Base-by-base conservation (phyloP, 78 protist genomes). In the Dictyostelium intermedium region DNA sequence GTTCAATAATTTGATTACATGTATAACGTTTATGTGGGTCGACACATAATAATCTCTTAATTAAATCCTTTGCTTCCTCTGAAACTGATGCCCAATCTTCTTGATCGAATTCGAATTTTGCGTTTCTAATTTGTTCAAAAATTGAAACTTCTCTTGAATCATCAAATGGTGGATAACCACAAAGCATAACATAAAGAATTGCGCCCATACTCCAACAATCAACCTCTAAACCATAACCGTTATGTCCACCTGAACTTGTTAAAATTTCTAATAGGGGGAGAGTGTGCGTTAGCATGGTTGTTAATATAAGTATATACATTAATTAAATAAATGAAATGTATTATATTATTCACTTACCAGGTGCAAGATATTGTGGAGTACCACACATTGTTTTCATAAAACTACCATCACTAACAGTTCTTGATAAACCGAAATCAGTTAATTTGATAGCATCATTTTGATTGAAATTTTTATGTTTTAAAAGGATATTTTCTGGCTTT, bases 141-240 rank as follows among this genome's bases (percentile, higher is more conserved):
- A 89, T 89, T 39, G 94, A 89, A 30, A 41, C 63, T 41, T 82
- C 95, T 27, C 45, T 74, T 11, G 53, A 18, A 11, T 91, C 95
- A 41, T 83, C 95, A 83, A 91, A 91, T 39, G 95, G 95, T 16
- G 95, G 91, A 63, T 77, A 56, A 30, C 95, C 95, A 63, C 91
- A 91, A 20, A 91, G 63, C 96, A 93, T 93, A 27, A 83, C 56
- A 83, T 93, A 93, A n/a, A 93, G 63, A 61, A 93, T 93, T 23
- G 93, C 91, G 20, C 96, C 96, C 96, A 93, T 63, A 81, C 92
- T 83, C 96, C 96, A 93, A 78, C 91, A 86, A 63, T 93, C 96
- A 5, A 93, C 96, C 18, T 83, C 92, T 43, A 85, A 85, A 69
- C 93, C 89, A 83, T 93, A 93, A 13, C 96, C 96, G 56, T 56